Percentiles rank a stretch among this genome's conserved stretches.
Conservation (phyloP, 176 grass and related monocot species). For the Aegilops speltoides region DNA sequence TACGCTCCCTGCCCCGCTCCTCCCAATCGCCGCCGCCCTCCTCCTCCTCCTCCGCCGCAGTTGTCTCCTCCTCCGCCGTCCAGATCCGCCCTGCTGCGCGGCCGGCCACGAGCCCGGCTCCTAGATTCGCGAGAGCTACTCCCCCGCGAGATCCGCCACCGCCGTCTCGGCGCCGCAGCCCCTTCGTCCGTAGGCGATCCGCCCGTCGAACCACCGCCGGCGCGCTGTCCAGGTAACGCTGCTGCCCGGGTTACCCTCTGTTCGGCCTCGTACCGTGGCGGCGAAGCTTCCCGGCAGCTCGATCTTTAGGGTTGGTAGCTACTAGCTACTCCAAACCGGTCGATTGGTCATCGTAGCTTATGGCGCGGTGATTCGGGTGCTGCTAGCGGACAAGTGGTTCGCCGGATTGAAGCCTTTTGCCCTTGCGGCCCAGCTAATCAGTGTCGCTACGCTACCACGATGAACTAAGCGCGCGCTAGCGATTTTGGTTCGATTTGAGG, state of each 20-base stretch:
- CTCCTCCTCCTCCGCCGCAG: background rate
- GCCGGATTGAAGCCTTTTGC: background rate
- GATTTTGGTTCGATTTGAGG: background rate
- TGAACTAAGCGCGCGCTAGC: background rate
- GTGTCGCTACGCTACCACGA: background rate
- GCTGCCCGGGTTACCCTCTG: background rate
- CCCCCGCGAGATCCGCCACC: conserved; percentile 8
- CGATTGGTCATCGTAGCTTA: background rate
- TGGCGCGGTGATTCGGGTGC: background rate
- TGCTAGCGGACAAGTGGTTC: background rate
- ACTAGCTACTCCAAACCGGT: background rate
- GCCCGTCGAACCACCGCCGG: background rate
- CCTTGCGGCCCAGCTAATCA: background rate
- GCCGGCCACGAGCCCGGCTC: background rate
- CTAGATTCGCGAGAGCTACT: background rate
- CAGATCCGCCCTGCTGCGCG: background rate
- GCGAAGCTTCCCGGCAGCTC: conserved; percentile 2
- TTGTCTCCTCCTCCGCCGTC: background rate
- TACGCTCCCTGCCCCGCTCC: background rate
- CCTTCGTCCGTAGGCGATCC: background rate
- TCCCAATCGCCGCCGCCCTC: background rate
- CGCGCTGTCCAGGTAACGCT: conserved; percentile 17
- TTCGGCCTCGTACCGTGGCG: background rate
- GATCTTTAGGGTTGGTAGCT: background rate
- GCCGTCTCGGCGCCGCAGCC: background rate